These are phyloP conservation scores for Trichoderma aggressivum DNA, from an alignment of 2,329 filamentous ascomycete genomes.

Conservation along the genomic window DNA sequence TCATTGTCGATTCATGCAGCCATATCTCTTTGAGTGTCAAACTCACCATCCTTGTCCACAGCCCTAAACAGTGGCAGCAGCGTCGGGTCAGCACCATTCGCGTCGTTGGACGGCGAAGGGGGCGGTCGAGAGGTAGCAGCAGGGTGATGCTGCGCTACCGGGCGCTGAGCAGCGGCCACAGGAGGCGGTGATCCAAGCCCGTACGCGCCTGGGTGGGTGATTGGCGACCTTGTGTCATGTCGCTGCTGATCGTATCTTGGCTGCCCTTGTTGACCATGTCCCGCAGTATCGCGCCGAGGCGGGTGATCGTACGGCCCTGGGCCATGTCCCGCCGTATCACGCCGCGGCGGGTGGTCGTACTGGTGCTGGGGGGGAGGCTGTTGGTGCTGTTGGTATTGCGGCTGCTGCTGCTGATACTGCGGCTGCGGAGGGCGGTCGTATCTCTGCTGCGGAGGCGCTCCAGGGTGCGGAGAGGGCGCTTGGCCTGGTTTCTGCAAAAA, in stretches of 20 bases:
- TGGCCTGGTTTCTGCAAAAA: conserved; percentile 37
- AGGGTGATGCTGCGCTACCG: conserved; percentile 47
- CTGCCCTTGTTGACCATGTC: conserved; percentile 2
- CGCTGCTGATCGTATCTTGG: conserved; percentile 26
- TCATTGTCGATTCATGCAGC: background rate
- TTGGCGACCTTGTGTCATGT: conserved; percentile 49
- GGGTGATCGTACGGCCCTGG: conserved; percentile 8
- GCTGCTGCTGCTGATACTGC: conserved; percentile 22
- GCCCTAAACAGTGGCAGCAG: conserved; percentile 84
- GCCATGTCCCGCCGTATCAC: background rate
- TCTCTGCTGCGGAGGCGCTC: conserved; percentile 24
- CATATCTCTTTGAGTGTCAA: background rate
- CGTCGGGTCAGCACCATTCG: conserved; percentile 60
- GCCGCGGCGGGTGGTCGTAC: conserved; percentile 15
- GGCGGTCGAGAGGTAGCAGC: conserved; percentile 61
- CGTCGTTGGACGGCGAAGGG: conserved; percentile 56
- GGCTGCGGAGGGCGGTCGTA: conserved; percentile 22
- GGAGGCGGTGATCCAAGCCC: conserved; percentile 53
- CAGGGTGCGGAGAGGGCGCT: conserved; percentile 21
- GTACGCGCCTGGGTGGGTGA: conserved; percentile 38
- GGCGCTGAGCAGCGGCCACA: conserved; percentile 39
- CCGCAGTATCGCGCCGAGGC: conserved; percentile 1
- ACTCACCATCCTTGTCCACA: conserved; percentile 77
- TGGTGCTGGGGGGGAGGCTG: background rate
- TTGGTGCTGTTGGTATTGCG: conserved; percentile 14